These are phyloP conservation scores for Helianthus annuus DNA, from an alignment of 129 eudicot genomes.

Conservation along the genomic window DNA sequence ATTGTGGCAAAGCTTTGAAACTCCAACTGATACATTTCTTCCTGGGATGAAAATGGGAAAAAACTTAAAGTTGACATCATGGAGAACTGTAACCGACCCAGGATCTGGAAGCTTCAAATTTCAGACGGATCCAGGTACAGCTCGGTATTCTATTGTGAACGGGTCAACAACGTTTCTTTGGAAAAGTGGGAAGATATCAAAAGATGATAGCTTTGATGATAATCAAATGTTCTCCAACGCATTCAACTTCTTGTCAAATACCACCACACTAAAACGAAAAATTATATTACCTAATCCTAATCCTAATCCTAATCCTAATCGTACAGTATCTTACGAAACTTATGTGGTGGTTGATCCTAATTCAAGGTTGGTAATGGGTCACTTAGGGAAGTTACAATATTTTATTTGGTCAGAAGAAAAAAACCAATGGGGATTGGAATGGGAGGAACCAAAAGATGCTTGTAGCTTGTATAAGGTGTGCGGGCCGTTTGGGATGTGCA, in stretches of 20 bases:
- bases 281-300: neutral
- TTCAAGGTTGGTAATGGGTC: conserved; percentile 34
- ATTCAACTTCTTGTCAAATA: conserved; percentile 13
- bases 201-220: conserved; percentile 1
- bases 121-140: conserved; percentile 18
- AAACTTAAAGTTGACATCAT: conserved; percentile 37
- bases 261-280: neutral
- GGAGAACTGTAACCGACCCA: conserved; percentile 54
- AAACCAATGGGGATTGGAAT: conserved; percentile 19
- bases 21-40: conserved; percentile 53
- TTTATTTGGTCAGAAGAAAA: neutral
- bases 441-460: conserved; percentile 32
- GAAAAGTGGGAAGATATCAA: conserved; percentile 21
- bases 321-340: neutral
- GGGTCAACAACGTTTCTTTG: neutral
- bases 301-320: neutral
- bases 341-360: neutral
- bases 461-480: conserved; percentile 28
- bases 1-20: conserved; percentile 58
- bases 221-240: conserved; percentile 9
- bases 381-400: conserved; percentile 31
- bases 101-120: conserved; percentile 43
- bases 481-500: conserved; percentile 36
- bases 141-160: neutral
- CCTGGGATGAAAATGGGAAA: conserved; percentile 43